Conservation (phyloP, 176 grass and related monocot genomes). For the Paspalum vaginatum region DNA sequence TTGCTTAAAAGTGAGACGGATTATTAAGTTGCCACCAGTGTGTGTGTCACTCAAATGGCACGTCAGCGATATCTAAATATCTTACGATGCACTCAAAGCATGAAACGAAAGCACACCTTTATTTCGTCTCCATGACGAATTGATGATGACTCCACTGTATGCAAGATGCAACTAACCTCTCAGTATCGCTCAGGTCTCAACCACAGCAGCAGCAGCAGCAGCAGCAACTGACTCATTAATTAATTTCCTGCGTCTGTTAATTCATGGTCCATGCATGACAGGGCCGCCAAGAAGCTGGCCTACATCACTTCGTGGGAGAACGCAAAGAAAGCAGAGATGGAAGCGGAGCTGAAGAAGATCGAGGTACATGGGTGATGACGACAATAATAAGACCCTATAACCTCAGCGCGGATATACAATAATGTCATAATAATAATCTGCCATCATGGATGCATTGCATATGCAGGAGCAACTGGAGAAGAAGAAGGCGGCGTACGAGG, state of each 20-base stretch:
- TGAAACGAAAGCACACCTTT: slow-evolving; percentile 31
- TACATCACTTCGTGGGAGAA: slow-evolving; percentile 67
- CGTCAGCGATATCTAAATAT: slow-evolving; percentile 7
- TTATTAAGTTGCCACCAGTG: background rate
- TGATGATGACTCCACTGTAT: too few species aligned
- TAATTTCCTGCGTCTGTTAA: background rate
- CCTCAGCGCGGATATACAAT: too few species aligned
- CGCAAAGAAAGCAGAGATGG: slow-evolving; percentile 54
- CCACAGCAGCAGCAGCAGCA: slow-evolving; percentile 15
- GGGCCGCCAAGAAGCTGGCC: slow-evolving; percentile 67
- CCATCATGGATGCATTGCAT: too few species aligned
- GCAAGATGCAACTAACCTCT: slow-evolving; percentile 28
- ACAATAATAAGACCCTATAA: too few species aligned
- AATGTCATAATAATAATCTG: too few species aligned
- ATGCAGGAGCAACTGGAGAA: slow-evolving; percentile 79
- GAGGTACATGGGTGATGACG: slow-evolving; percentile 41
- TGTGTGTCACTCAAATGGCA: slow-evolving; percentile 25
- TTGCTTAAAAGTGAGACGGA: slow-evolving; percentile 38
- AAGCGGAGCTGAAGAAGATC: slow-evolving; percentile 59
- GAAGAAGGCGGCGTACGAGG: slow-evolving; percentile 72
- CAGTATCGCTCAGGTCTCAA: background rate
- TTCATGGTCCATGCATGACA: background rate
- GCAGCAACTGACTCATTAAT: slow-evolving; percentile 14
- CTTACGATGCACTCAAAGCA: slow-evolving; percentile 48
- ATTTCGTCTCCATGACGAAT: slow-evolving; percentile 1